Evolutionary conservation across 1,139 yeast genomes (phyloP), one percentile per base, ranked within the genome.

Genomic region (Arxiozyma slooffiae): DNA sequence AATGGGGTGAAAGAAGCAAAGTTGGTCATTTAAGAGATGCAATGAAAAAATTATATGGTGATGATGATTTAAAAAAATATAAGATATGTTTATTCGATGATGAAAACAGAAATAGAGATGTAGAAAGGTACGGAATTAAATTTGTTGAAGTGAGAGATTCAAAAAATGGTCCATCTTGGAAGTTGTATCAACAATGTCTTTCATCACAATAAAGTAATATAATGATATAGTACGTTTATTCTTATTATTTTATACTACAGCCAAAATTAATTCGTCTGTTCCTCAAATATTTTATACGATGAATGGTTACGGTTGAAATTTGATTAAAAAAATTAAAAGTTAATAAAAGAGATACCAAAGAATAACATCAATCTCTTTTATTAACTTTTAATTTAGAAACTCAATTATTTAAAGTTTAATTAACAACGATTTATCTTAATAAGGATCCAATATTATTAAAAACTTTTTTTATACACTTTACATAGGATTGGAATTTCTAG

Each of bases 1-100:
- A 79, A 61, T 80, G 85, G 85, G 85, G 86, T 0, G 77, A 75
- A 48, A 79, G 81, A 7, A 70, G 80, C 17, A 80, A 81, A 57
- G 71, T 69, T 14, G 72, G 69, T 20, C 86, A 81, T 58, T 72
- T 81, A 21, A 61, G 62, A 20, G 67, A 66, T 43, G 63, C 61
- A 39, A 48, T 71, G 21, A 76, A 77, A 7, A 74, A 74, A 0
- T 66, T 71, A 47, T 74, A 73, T 49, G 76, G 72, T 30, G 64
- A 76, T 50, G 62, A 61, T 17, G 49, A 59, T 30, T 48, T 62
- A 24, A 55, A 56, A 9, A 61, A 66, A 11, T 72, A 75, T 2
- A 69, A 71, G 26, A 74, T 79, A 57, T 73, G 79, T 40, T 66
- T 81, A 40, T 80, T 73, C 57, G 85, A 80, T 58, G 85, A 80